These are phyloP conservation scores for Circinella minor DNA, from an alignment of 371 early-diverging fungal genomes.

Conservation along the genomic window DNA sequence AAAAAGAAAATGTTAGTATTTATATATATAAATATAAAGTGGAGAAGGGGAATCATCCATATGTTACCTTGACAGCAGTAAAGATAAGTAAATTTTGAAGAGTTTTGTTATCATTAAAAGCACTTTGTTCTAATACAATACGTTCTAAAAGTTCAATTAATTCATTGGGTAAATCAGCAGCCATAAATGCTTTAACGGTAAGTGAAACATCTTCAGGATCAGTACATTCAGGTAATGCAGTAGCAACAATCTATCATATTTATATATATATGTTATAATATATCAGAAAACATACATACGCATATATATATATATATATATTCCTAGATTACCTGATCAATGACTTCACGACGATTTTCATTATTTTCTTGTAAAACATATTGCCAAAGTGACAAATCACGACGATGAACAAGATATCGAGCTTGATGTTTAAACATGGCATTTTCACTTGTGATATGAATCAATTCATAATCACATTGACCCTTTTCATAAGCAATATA, in stretches of 20 bases:
- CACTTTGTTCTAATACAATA: conserved; percentile 88
- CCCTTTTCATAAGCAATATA: conserved; percentile 95
- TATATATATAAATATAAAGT: neutral
- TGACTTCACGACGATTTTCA: conserved; percentile 82
- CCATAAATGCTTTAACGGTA: conserved; percentile 98
- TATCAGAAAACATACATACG: neutral
- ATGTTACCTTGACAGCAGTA: conserved; percentile 88
- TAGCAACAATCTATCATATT: conserved; percentile 67
- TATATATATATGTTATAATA: neutral
- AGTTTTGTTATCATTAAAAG: conserved; percentile 95
- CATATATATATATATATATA: neutral
- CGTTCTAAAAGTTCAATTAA: conserved; percentile 96
- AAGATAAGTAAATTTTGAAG: conserved; percentile 96
- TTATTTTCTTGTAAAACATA: conserved; percentile 81
- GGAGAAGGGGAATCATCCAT: no score
- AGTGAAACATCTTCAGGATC: conserved; percentile 97
- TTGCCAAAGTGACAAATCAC: conserved; percentile 87
- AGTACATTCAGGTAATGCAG: conserved; percentile 93
- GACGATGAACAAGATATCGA: conserved; percentile 91
- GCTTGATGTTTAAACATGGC: conserved; percentile 99
- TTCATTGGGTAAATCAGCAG: conserved; percentile 93
- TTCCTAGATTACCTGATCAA: conserved; percentile 78
- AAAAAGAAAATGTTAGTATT: neutral
- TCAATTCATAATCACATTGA: conserved; percentile 91
- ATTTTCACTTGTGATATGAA: conserved; percentile 94